Evolutionary conservation across 148 eudicot genomes (phyloP).

Genomic region (Vaccinium darrowii): DNA sequence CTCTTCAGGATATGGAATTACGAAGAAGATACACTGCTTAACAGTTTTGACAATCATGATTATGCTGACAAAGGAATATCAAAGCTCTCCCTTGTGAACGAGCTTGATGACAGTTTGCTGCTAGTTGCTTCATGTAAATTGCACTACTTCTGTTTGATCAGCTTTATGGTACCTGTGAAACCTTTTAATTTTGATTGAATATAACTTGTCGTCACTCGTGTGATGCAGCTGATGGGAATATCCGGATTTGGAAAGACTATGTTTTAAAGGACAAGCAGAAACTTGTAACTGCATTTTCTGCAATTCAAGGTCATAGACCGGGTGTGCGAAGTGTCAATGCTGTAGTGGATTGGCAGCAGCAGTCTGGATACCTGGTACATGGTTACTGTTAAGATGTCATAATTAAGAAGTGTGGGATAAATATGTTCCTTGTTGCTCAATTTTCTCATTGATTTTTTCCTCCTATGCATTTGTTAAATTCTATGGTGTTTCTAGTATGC

Average conservation of each 20-base stretch:
- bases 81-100: conserved; percentile 89
- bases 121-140: conserved; percentile 84
- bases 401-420: background rate
- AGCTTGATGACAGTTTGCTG: conserved; percentile 91
- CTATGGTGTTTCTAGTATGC: conserved; percentile 51
- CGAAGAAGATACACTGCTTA: conserved; percentile 77
- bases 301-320: conserved; percentile 75
- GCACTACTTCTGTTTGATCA: background rate
- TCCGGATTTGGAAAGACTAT: conserved; percentile 95
- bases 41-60: conserved; percentile 85
- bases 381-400: background rate
- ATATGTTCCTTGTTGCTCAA: background rate
- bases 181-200: background rate
- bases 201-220: conserved; percentile 2
- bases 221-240: conserved; percentile 79
- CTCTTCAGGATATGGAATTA: conserved; percentile 84
- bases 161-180: background rate
- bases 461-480: conserved; percentile 2
- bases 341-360: conserved; percentile 99
- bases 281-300: conserved; percentile 89
- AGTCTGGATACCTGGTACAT: conserved; percentile 86
- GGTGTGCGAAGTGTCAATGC: conserved; percentile 58
- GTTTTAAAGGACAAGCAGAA: conserved; percentile 61
- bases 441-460: conserved; percentile 5
- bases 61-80: conserved; percentile 84